A percentile compares a stretch with the other conserved stretches of the same genome.
Conservation (phyloP, 1,139 yeast genomes). For the Hemisphaericaspora xylofermentans region DNA sequence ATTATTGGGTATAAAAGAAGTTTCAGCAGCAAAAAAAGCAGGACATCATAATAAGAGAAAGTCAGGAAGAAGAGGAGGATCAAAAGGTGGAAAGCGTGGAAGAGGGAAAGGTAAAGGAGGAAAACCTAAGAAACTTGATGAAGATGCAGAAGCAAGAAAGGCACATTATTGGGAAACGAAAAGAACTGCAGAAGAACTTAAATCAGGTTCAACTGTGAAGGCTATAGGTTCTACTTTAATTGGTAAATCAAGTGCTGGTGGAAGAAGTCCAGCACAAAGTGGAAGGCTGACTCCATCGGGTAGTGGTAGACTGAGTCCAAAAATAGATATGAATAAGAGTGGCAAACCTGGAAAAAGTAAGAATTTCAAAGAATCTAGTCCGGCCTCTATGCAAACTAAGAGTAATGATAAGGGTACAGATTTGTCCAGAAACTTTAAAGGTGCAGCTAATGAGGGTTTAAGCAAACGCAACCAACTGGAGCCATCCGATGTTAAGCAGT, state of each 20-base stretch:
- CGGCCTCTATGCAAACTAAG: not conserved
- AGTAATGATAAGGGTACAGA: not conserved
- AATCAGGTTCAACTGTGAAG: conserved; percentile 42
- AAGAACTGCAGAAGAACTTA: conserved; percentile 33
- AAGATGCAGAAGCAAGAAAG: conserved; percentile 38
- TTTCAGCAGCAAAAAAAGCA: conserved; percentile 20
- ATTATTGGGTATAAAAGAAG: conserved; percentile 51
- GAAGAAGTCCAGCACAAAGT: conserved; percentile 1
- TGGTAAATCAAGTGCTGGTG: conserved; percentile 3
- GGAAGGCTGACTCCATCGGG: conserved; percentile 4
- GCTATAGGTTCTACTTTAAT: conserved; percentile 37
- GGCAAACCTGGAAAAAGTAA: not conserved
- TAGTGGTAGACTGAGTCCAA: conserved; percentile 1
- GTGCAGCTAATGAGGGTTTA: too few relatives aligned
- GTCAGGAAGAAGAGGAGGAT: conserved; percentile 22
- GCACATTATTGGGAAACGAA: conserved; percentile 39
- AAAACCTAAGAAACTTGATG: conserved; percentile 23
- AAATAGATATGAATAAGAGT: not conserved
- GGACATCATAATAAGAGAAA: conserved; percentile 13
- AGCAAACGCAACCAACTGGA: too few relatives aligned
- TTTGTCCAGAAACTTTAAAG: not conserved
- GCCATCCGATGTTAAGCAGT: too few relatives aligned
- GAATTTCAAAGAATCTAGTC: not conserved
- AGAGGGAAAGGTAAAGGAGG: conserved; percentile 16
- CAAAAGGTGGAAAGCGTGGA: conserved; percentile 29